These are phyloP conservation scores for Candida dubliniensis DNA, from an alignment of 1,139 yeast genomes.

Conservation along the genomic window DNA sequence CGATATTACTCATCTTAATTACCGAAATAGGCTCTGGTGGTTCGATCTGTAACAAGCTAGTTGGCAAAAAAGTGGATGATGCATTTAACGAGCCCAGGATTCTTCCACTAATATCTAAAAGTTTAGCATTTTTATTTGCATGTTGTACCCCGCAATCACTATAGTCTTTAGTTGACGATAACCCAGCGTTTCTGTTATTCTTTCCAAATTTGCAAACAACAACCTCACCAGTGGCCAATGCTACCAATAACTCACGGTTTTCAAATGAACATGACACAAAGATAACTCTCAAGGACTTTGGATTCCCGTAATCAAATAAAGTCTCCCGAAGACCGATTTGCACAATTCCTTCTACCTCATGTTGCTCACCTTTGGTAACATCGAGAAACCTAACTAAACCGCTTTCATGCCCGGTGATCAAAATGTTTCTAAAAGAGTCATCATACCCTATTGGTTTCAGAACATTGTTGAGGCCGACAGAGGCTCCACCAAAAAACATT, in stretches of 20 bases:
- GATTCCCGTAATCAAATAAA: constrained; percentile 29
- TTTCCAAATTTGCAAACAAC: constrained; percentile 73
- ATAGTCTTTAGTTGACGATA: constrained; percentile 25
- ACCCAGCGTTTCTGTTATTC: constrained; percentile 15
- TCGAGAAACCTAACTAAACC: constrained; percentile 83
- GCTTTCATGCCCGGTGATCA: constrained; percentile 78
- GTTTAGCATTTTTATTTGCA: constrained; percentile 35
- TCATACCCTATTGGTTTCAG: constrained; percentile 53
- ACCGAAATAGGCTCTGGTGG: constrained; percentile 53
- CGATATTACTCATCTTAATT: constrained; percentile 68
- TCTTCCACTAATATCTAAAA: constrained; percentile 32
- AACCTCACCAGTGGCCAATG: constrained; percentile 70
- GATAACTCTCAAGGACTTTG: constrained; percentile 45
- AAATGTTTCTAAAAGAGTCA: constrained; percentile 57
- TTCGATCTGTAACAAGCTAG: constrained; percentile 41
- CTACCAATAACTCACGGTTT: constrained; percentile 73
- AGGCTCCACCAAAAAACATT: constrained; percentile 76
- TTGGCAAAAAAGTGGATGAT: constrained; percentile 61
- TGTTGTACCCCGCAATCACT: constrained; percentile 33
- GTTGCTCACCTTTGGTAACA: constrained; percentile 74
- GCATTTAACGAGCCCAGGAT: constrained; percentile 34
- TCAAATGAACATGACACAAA: constrained; percentile 74
- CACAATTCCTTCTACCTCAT: constrained; percentile 48
- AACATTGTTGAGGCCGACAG: constrained; percentile 41
- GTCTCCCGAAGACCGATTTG: constrained; percentile 40